Evolutionary conservation across 352 stramenopile genomes (phyloP).

Genomic region (Aphanomyces stellatus): DNA sequence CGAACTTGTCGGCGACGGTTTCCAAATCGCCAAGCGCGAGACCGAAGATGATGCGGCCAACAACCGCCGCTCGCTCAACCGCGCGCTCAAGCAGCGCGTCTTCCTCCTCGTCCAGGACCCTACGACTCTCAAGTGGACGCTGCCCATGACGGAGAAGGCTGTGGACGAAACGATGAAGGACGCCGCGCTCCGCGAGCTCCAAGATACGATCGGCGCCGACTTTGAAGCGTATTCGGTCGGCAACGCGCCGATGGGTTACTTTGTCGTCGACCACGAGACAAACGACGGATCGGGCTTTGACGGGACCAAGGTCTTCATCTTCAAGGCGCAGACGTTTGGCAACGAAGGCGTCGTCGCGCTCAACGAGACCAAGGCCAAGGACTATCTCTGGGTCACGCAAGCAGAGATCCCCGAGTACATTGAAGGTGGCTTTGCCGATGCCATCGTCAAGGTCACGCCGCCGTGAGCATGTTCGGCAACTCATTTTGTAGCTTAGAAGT

Average conservation of each 20-base stretch:
- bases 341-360: conserved; percentile 42
- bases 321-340: conserved; percentile 63
- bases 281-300: conserved; percentile 25
- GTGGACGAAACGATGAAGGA: conserved; percentile 72
- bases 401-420: conserved; percentile 71
- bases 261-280: conserved; percentile 59
- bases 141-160: conserved; percentile 53
- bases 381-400: conserved; percentile 79
- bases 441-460: conserved; percentile 75
- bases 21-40: conserved; percentile 65
- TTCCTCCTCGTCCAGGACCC: conserved; percentile 67
- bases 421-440: conserved; percentile 47
- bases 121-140: conserved; percentile 70
- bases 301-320: conserved; percentile 78
- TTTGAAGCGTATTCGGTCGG: conserved; percentile 47
- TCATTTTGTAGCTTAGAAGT: background rate
- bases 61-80: conserved; percentile 83
- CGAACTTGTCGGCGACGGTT: conserved; percentile 61
- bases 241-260: conserved; percentile 68
- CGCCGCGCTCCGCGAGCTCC: conserved; percentile 53
- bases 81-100: conserved; percentile 65
- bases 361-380: conserved; percentile 45
- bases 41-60: conserved; percentile 54
- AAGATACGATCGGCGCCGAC: conserved; percentile 34
- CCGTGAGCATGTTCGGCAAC: conserved; percentile 23